Conservation (phyloP, 495 filamentous ascomycete genomes). For the Podospora fimiseda region DNA sequence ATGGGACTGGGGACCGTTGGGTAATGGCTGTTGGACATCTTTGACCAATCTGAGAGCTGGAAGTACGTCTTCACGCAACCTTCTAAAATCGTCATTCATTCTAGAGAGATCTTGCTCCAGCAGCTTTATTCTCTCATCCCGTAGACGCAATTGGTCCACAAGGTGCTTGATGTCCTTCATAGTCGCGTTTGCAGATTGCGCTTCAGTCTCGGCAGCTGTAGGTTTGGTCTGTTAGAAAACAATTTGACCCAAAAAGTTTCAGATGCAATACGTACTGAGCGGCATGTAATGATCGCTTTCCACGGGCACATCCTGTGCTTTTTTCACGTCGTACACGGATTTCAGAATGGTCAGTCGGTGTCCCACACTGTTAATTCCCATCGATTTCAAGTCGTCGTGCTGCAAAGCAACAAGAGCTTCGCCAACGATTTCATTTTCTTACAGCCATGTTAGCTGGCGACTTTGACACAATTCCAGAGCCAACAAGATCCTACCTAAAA, state of each 20-base stretch:
- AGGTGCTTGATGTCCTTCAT: slow-evolving; percentile 86
- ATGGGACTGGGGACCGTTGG: slow-evolving; percentile 41
- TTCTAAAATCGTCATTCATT: slow-evolving; percentile 76
- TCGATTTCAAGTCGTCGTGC: slow-evolving; percentile 90
- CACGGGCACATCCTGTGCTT: slow-evolving; percentile 81
- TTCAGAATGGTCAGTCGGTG: slow-evolving; percentile 93
- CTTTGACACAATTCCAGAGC: slow-evolving; percentile 4
- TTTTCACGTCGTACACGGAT: slow-evolving; percentile 89
- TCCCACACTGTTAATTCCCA: slow-evolving; percentile 86
- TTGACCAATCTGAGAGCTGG: slow-evolving; percentile 86
- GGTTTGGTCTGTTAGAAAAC: slow-evolving; percentile 18
- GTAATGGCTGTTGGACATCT: slow-evolving; percentile 82
- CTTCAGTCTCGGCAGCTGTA: slow-evolving; percentile 80
- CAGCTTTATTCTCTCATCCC: slow-evolving; percentile 77
- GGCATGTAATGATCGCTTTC: slow-evolving; percentile 93
- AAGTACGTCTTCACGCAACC: slow-evolving; percentile 81
- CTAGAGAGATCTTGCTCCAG: slow-evolving; percentile 75
- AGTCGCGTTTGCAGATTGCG: slow-evolving; percentile 75
- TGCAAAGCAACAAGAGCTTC: slow-evolving; percentile 83
- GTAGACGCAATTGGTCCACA: slow-evolving; percentile 74
- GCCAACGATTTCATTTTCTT: slow-evolving; percentile 91
- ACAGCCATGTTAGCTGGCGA: slow-evolving; percentile 24
- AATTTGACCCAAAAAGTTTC: not conserved
- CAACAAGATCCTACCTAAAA: slow-evolving; percentile 51
- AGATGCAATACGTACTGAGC: slow-evolving; percentile 58